Percentiles rank a stretch among this genome's conserved stretches.
Evolutionary conservation across 306 rosid genomes (phyloP).

Genomic region (Prinsepia uniflora): DNA sequence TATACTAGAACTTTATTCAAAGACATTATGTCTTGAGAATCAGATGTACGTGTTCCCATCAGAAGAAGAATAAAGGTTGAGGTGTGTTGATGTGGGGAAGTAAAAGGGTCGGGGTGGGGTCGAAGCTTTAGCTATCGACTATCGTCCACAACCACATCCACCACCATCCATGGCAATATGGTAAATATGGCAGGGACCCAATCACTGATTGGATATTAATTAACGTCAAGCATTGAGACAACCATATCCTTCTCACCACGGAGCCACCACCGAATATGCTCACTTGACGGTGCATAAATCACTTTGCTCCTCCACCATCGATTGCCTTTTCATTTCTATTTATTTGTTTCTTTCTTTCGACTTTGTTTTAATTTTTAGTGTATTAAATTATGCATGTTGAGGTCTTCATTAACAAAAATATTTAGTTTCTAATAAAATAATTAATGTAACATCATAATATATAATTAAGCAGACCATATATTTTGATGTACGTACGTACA

Average conservation of each 20-base stretch:
- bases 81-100: constrained; percentile 10
- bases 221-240: constrained; percentile 22
- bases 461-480: neutral
- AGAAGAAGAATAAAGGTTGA: constrained; percentile 19
- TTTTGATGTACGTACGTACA: neutral
- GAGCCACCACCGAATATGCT: constrained; percentile 50
- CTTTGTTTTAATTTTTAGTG: neutral
- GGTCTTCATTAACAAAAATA: neutral
- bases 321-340: constrained; percentile 17
- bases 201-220: constrained; percentile 18
- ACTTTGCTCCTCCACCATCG: constrained; percentile 60
- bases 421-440: no score
- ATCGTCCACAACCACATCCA: constrained; percentile 25
- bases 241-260: constrained; percentile 35
- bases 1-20: no score
- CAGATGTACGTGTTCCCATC: no score
- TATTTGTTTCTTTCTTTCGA: neutral
- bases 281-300: constrained; percentile 45
- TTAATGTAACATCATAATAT: neutral
- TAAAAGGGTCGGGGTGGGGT: constrained; percentile 28
- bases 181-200: neutral
- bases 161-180: constrained; percentile 12
- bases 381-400: neutral
- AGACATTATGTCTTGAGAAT: no score
- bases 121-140: no score